A percentile compares a stretch with the other conserved stretches of the same genome.
Conservation (phyloP, 2,329 filamentous ascomycete species). For the Colletotrichum euphorbiae region DNA sequence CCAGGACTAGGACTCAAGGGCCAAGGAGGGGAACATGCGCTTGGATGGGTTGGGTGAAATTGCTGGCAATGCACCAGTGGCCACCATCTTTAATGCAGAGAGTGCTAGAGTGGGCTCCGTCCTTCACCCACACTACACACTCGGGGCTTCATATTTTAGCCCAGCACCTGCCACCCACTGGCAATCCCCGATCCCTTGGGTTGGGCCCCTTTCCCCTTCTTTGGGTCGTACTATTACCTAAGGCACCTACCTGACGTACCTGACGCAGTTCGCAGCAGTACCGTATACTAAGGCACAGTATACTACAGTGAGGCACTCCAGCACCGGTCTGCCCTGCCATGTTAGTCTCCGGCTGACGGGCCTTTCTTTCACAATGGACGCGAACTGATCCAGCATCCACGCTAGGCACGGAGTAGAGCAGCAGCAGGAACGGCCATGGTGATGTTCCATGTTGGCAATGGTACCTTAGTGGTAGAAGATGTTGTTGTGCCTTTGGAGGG, state of each 20-base stretch:
- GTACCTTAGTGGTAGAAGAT: too few relatives aligned
- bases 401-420: background rate
- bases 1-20: conserved; percentile 25
- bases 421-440: too few relatives aligned
- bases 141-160: conserved; percentile 34
- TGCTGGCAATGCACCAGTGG: conserved; percentile 31
- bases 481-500: too few relatives aligned
- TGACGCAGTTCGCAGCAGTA: too few relatives aligned
- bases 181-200: conserved; percentile 12
- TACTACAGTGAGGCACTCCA: too few relatives aligned
- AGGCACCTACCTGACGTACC: too few relatives aligned
- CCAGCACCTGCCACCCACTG: conserved; percentile 27
- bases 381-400: background rate
- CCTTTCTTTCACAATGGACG: too few relatives aligned
- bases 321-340: conserved; percentile 1
- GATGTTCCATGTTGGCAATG: too few relatives aligned
- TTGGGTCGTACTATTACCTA: too few relatives aligned
- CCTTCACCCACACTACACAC: conserved; percentile 31
- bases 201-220: conserved; percentile 13
- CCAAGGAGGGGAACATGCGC: conserved; percentile 26
- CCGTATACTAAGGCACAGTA: too few relatives aligned
- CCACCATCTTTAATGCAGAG: conserved; percentile 5
- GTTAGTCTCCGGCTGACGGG: background rate
- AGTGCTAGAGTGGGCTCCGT: conserved; percentile 8
- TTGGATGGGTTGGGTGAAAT: conserved; percentile 41